Conservation (phyloP, 805 yeast genomes). For the Candida ortonii region DNA sequence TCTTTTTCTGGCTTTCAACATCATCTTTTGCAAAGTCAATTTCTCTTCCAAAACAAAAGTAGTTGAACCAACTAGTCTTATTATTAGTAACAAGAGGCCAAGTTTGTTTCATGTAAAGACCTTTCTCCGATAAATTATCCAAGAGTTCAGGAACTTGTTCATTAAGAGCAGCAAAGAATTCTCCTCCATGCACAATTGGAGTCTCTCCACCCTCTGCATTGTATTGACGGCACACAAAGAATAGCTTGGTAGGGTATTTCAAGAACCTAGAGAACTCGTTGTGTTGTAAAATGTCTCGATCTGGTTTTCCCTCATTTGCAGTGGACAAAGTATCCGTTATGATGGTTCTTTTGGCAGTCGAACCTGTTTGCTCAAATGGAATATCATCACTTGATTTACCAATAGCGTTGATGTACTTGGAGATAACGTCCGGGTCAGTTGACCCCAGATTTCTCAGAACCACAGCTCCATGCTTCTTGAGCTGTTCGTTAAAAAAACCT, state of each 20-base stretch:
- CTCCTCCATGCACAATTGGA: slow-evolving; percentile 35
- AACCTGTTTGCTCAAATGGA: slow-evolving; percentile 31
- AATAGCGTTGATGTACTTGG: slow-evolving; percentile 23
- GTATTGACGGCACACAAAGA: slow-evolving; percentile 24
- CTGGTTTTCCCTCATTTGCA: slow-evolving; percentile 34
- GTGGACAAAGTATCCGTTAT: slow-evolving; percentile 27
- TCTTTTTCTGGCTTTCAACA: slow-evolving; percentile 24
- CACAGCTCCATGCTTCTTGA: slow-evolving; percentile 29
- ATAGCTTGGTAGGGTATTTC: slow-evolving; percentile 28
- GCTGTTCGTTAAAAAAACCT: slow-evolving; percentile 24
- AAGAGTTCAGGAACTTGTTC: slow-evolving; percentile 24
- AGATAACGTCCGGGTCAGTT: slow-evolving; percentile 21
- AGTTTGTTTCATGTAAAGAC: slow-evolving; percentile 28
- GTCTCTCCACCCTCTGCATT: slow-evolving; percentile 33
- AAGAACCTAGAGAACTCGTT: slow-evolving; percentile 34
- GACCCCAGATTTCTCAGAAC: slow-evolving; percentile 24
- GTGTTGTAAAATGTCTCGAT: slow-evolving; percentile 28
- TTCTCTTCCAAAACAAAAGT: slow-evolving; percentile 32
- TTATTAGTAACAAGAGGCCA: slow-evolving; percentile 26
- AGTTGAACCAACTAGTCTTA: slow-evolving; percentile 30
- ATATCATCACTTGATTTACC: slow-evolving; percentile 21
- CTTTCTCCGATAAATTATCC: slow-evolving; percentile 22
- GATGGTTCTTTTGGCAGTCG: slow-evolving; percentile 27
- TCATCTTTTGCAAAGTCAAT: slow-evolving; percentile 25
- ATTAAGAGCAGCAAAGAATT: slow-evolving; percentile 24